These are phyloP conservation scores for Nelumbo lutea DNA, from an alignment of 164 flowering plant species.

Conservation along the genomic window DNA sequence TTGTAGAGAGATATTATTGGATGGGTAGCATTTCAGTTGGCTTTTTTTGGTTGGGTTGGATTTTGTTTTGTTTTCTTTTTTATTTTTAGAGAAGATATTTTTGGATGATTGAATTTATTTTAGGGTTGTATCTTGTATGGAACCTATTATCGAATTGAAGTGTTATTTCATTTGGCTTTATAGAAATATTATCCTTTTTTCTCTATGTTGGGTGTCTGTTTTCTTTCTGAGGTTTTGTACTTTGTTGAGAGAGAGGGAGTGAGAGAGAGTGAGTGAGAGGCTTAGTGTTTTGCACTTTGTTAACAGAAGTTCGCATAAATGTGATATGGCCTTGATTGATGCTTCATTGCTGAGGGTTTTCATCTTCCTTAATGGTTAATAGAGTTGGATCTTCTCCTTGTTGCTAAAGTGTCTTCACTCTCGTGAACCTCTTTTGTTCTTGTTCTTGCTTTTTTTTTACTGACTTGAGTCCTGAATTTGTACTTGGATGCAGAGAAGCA, in stretches of 20 bases:
- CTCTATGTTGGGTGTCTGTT: neutral
- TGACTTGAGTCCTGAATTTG: neutral
- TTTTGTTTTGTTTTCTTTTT: too few relatives aligned
- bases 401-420: neutral
- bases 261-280: neutral
- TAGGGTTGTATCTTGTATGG: too few relatives aligned
- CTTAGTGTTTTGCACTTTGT: neutral
- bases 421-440: neutral
- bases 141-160: too few relatives aligned
- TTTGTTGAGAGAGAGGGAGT: neutral
- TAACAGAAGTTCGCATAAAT: neutral
- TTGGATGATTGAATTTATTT: too few relatives aligned
- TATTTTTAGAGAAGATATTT: too few relatives aligned
- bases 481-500: constrained; percentile 41
- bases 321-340: too few relatives aligned
- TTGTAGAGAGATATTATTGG: too few relatives aligned
- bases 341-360: neutral
- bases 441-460: neutral
- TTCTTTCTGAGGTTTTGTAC: neutral
- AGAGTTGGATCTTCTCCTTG: neutral
- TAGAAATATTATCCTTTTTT: neutral
- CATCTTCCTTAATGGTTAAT: neutral
- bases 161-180: too few relatives aligned
- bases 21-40: too few relatives aligned
- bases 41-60: too few relatives aligned